phyloP scores from a whole-genome alignment of 208 protist species.

The Leishmania tarentolae region DNA sequence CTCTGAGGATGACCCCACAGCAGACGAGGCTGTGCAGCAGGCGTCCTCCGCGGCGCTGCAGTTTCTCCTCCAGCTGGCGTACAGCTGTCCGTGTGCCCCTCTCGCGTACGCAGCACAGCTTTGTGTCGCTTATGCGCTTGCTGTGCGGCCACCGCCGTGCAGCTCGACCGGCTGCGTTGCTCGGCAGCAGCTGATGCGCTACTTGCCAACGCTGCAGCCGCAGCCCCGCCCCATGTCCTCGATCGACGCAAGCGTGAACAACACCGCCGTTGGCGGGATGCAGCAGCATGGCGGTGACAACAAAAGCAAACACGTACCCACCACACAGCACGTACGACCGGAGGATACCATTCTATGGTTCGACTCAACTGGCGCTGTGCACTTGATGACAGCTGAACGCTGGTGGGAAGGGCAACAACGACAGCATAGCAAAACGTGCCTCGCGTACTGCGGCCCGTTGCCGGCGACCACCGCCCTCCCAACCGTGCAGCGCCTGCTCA shows the following conservation, averaged over 20 bases:
- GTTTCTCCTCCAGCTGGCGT: constrained; percentile 57
- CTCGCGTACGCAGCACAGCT: constrained; percentile 64
- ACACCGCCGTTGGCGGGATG: neutral
- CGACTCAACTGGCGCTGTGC: constrained; percentile 15
- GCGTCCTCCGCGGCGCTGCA: constrained; percentile 47
- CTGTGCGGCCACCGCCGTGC: constrained; percentile 18
- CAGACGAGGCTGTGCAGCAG: constrained; percentile 23
- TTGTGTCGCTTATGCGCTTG: constrained; percentile 54
- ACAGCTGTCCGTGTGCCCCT: constrained; percentile 69
- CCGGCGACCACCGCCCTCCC: constrained; percentile 45
- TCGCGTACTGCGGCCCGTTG: constrained; percentile 32
- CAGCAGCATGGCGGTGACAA: neutral
- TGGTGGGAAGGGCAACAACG: constrained; percentile 22
- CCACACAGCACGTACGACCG: constrained; percentile 31
- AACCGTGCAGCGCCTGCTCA: constrained; percentile 40
- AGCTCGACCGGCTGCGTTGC: constrained; percentile 9
- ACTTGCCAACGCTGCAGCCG: constrained; percentile 20
- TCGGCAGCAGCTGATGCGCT: constrained; percentile 29
- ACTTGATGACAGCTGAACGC: constrained; percentile 12
- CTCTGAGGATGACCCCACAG: constrained; percentile 2
- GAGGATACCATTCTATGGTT: constrained; percentile 34
- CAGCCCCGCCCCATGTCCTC: constrained; percentile 7
- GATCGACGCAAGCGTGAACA: neutral
- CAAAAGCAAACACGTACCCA: constrained; percentile 7
- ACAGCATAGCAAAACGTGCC: constrained; percentile 4